phyloP scores from a whole-genome alignment of 352 stramenopile species.

The Globisporangium orthogonon region DNA sequence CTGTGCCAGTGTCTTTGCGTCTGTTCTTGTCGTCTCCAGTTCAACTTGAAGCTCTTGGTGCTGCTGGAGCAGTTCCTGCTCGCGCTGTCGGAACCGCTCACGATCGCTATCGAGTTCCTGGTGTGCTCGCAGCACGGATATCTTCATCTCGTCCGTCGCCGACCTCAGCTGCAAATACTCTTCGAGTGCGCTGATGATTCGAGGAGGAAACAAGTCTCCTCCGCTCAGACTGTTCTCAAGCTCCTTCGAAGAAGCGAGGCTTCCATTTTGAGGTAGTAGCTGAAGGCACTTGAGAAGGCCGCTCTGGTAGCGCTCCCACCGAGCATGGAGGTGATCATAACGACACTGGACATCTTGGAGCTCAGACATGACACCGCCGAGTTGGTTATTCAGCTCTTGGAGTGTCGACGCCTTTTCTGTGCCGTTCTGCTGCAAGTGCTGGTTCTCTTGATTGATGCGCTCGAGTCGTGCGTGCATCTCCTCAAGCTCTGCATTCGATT shows the following conservation, averaged over 20 bases:
- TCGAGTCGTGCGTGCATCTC: slow-evolving; percentile 25
- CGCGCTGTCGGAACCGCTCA: slow-evolving; percentile 25
- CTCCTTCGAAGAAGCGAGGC: background rate
- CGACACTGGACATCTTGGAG: slow-evolving; percentile 24
- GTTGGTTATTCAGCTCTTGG: slow-evolving; percentile 50
- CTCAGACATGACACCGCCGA: slow-evolving; percentile 29
- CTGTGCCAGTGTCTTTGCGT: slow-evolving; percentile 40
- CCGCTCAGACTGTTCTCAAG: background rate
- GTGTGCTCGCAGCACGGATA: slow-evolving; percentile 35
- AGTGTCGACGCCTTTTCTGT: slow-evolving; percentile 42
- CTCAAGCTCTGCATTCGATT: slow-evolving; percentile 20
- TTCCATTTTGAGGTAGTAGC: slow-evolving; percentile 16
- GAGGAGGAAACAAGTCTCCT: slow-evolving; percentile 12
- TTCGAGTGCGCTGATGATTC: slow-evolving; percentile 16
- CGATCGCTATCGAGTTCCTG: slow-evolving; percentile 42
- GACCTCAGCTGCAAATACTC: slow-evolving; percentile 17
- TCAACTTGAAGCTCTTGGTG: slow-evolving; percentile 24
- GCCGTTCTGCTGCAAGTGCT: slow-evolving; percentile 34
- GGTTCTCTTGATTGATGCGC: slow-evolving; percentile 31
- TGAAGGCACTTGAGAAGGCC: slow-evolving; percentile 25
- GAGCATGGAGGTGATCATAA: slow-evolving; percentile 26
- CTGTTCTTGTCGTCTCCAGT: slow-evolving; percentile 26
- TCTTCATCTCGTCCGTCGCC: slow-evolving; percentile 34
- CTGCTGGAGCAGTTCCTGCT: slow-evolving; percentile 37
- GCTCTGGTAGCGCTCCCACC: slow-evolving; percentile 21